Evolutionary conservation across 2,329 filamentous ascomycete species (phyloP), one percentile per base, ranked within the genome.

Genomic region (Nemania sp.): DNA sequence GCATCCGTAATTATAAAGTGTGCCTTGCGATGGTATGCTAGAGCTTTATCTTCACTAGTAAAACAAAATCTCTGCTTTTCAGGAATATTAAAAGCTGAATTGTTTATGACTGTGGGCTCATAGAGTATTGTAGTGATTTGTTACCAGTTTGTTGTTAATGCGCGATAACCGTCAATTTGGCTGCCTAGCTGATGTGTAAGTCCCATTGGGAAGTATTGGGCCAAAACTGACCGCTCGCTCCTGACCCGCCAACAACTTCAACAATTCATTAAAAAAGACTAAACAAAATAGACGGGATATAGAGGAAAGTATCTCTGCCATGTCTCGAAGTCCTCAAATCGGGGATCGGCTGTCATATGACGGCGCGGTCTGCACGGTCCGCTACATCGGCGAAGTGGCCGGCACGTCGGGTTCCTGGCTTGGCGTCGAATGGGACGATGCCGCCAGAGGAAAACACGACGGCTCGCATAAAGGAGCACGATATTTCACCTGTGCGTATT

Each of bases 391-490:
- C 39, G 72, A 80, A 28, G 88, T 97, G 6, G 79, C 83, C 45
- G 89, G 88, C 62, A 92, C 91, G 7, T 79, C 82, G 37, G 90
- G 91, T 43, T 77, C 81, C 59, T 97, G 93, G 92, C 80, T 97
- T 28, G 94, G 94, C 41, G 90, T 97, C 42, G 94, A 99, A 80
- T 99, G 94, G 94, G 93, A 97, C 73, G 90, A 97, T 70, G 77
- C 86, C 52, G 80, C 78, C 31, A 82, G 92, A 65, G 94, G 94
- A 57, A 97, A 97, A 76, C 92, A 99, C 73, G 83, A 93, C 66
- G 94, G 94, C 54, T 85, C 87, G 56, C 86, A 95, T 72, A 85
- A 88, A 60, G 90, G 88, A 55, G 78, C 81, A 57, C 84, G 82
- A 57, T 96, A 97, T 69, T 97, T 97, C 66, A 76, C 80, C 63